Base-by-base conservation (phyloP, 768 basidiomycete genomes). In the Lentinula lateritia region DNA sequence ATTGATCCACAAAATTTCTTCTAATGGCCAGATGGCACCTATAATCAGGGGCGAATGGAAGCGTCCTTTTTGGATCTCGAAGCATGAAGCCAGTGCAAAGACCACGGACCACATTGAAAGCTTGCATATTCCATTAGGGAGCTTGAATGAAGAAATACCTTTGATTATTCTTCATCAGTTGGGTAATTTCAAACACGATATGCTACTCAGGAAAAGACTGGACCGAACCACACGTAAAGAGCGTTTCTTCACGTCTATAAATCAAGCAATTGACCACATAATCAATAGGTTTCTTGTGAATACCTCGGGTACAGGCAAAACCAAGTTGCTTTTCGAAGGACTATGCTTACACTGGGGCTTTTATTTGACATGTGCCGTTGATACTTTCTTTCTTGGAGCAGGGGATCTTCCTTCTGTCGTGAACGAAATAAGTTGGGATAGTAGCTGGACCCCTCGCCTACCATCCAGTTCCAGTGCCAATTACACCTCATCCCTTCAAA, bases 301-400 rank as follows among this genome's bases (percentile, higher is more conserved):
- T 36, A n/a, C 58, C 8, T 52, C 58, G 12, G 58, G 58, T 18
- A 50, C 58, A 13, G 58, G 58, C 13, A 60, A 60, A 35, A 60
- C 58, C 9, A 28, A 32, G 34, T 15, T 52, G 4, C 35, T 50
- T 36, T 38, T 60, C 23, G 46, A 60, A 39, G 58, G 58, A 10
- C 45, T 60, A 5, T 60, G 58, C 18, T n/a, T 34, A 8, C 43
- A 52, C 35, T 60, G 58, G 58, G 58, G 58, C 9, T 43, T 60
- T 18, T 60, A 50, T 46, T 34, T 50, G 12, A 50, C 56, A 7
- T 58, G 15, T 34, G 23, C 39, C 23, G 23, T 20, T 9, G 56
- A 58, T 46, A 18, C 18, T 8, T 38, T 13, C 15, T 13, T 6
- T 16, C 43, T 58, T 6, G 56, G 56, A 42, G 13, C 56, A 32